A percentile compares a stretch with the other conserved stretches of the same genome.
These are phyloP conservation scores for Eimeria maxima DNA, from an alignment of 169 alveolate genomes.

Conservation along the genomic window DNA sequence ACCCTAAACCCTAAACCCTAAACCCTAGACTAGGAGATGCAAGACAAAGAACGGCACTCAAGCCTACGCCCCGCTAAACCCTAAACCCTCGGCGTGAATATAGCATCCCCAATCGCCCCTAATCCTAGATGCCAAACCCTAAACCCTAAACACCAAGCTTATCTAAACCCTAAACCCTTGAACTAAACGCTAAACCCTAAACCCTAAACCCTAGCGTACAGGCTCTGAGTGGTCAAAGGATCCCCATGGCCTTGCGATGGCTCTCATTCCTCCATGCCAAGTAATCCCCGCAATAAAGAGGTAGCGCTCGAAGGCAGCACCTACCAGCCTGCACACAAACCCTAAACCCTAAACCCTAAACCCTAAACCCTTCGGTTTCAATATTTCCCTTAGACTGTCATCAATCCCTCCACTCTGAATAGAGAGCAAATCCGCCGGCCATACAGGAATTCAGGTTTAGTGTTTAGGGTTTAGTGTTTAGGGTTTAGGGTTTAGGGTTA, in stretches of 20 bases:
- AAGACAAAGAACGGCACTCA: not conserved
- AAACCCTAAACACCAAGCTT: not conserved
- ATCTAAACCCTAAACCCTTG: slow-evolving; percentile 33
- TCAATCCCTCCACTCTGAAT: not conserved
- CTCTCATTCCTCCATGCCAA: slow-evolving; percentile 92
- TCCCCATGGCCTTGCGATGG: slow-evolving; percentile 92
- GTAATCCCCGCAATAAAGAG: slow-evolving; percentile 87
- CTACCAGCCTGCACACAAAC: not conserved
- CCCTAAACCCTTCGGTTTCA: not conserved
- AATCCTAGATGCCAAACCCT: no score
- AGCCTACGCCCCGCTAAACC: not conserved
- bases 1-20: slow-evolving; percentile 28
- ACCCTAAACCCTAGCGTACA: slow-evolving; percentile 50
- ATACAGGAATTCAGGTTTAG: not conserved
- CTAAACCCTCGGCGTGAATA: no score
- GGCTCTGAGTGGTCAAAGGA: slow-evolving; percentile 85
- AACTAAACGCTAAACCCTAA: slow-evolving; percentile 52
- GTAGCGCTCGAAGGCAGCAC: slow-evolving; percentile 53
- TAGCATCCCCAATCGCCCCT: no score
- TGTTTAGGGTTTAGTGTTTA: not conserved
- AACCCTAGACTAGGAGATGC: not conserved
- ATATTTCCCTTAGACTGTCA: not conserved
- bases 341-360: not conserved
- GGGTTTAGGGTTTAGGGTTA: slow-evolving; percentile 9
- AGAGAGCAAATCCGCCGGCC: no score